A percentile compares a stretch with the other conserved stretches of the same genome.
Evolutionary conservation across 768 basidiomycete species (phyloP).

Genomic region (Phanerodontia chrysosporium): DNA sequence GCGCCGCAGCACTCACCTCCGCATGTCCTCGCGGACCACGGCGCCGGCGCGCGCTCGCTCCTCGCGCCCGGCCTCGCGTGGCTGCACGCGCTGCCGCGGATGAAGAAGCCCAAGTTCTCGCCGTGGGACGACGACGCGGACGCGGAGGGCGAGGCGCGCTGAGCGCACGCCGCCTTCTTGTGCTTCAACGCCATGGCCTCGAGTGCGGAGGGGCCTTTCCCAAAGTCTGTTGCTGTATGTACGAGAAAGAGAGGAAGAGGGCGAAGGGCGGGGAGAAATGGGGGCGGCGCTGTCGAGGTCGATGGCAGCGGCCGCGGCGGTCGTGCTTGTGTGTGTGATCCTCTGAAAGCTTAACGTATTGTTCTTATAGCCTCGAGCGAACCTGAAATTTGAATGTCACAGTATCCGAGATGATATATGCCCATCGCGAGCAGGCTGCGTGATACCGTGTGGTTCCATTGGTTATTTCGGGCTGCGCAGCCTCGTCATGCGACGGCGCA

Average conservation of each 20-base stretch:
- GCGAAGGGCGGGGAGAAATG: not conserved
- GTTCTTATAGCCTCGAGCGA: conserved; percentile 2
- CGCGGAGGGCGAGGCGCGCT: conserved; percentile 6
- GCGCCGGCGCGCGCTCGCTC: not conserved
- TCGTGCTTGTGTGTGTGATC: not conserved
- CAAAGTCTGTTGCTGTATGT: not conserved
- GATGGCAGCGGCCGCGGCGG: not conserved
- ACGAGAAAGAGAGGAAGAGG: not conserved
- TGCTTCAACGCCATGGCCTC: not conserved
- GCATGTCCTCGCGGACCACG: conserved; percentile 19
- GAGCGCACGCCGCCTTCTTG: not conserved
- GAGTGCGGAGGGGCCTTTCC: not conserved
- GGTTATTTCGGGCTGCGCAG: not conserved
- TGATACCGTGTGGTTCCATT: not conserved
- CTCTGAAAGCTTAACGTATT: conserved; percentile 1
- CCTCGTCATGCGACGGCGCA: not conserved
- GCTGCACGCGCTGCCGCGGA: conserved; percentile 61
- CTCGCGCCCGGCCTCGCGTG: conserved; percentile 51
- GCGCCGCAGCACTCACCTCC: conserved; percentile 15
- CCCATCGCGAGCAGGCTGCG: not conserved
- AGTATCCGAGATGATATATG: conserved; percentile 1
- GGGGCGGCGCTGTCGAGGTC: not conserved
- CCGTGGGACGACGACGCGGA: conserved; percentile 77
- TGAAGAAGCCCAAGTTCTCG: conserved; percentile 67
- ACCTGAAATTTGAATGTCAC: conserved; percentile 4